These are phyloP conservation scores for Fistulinella cinereoalba DNA, from an alignment of 1,284 basidiomycete species.

Conservation along the genomic window DNA sequence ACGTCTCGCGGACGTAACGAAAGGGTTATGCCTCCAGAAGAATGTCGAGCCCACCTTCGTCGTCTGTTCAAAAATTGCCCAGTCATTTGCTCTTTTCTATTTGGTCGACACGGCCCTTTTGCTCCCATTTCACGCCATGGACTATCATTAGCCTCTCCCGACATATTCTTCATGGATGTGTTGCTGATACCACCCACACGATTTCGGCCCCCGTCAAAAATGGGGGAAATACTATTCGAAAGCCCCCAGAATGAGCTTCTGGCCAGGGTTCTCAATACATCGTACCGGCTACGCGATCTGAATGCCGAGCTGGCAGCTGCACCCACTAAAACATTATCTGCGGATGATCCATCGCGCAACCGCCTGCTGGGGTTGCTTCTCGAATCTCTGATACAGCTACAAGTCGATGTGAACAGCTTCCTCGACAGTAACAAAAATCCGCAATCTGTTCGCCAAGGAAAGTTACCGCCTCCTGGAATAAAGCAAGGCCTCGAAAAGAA, in stretches of 20 bases:
- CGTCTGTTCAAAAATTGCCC: slow-evolving; percentile 85
- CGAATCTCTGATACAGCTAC: slow-evolving; percentile 84
- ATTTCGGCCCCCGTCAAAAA: slow-evolving; percentile 90
- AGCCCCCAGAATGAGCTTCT: slow-evolving; percentile 97
- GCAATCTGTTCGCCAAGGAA: slow-evolving; percentile 78
- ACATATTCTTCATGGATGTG: slow-evolving; percentile 97
- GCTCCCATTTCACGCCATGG: slow-evolving; percentile 54
- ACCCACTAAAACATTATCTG: slow-evolving; percentile 55
- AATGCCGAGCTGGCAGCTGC: slow-evolving; percentile 66
- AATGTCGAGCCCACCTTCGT: slow-evolving; percentile 92
- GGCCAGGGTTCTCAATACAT: slow-evolving; percentile 78
- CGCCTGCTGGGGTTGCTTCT: slow-evolving; percentile 72
- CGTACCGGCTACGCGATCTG: slow-evolving; percentile 77
- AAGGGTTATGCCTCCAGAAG: slow-evolving; percentile 85
- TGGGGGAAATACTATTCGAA: slow-evolving; percentile 94
- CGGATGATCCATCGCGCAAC: slow-evolving; percentile 56
- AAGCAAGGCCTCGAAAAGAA: slow-evolving; percentile 99
- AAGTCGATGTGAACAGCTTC: slow-evolving; percentile 95
- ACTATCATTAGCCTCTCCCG: slow-evolving; percentile 73
- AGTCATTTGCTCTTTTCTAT: slow-evolving; percentile 82
- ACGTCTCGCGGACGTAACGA: slow-evolving; percentile 77
- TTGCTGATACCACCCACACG: slow-evolving; percentile 91
- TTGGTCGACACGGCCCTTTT: slow-evolving; percentile 90
- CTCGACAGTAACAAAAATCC: slow-evolving; percentile 98
- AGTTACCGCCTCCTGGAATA: slow-evolving; percentile 90